Evolutionary conservation across 257 asterid genomes (phyloP), one percentile per base, ranked within the genome.

Genomic region (Nicotiana knightiana): DNA sequence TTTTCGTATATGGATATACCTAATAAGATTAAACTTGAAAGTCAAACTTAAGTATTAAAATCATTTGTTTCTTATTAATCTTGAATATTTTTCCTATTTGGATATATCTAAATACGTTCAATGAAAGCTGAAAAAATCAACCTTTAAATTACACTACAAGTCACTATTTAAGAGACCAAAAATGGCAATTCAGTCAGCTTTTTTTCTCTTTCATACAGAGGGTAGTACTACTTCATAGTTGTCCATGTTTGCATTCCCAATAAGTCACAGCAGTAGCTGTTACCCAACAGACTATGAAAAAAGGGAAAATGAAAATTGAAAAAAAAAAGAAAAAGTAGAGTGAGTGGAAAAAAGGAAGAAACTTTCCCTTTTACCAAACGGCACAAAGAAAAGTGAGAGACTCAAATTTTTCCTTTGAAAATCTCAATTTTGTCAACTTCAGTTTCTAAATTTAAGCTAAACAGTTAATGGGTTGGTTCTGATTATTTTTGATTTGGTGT

Each of bases 331-430:
- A 71, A 53, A 80, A 76, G 79, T 46, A 46, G 39, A 24, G 53
- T 71, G 61, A 43, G 51, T 43, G 51, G 43, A 61, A 77, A 61
- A 80, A 77, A 83, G 79, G 79, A 48, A 80, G 80, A 86, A 83
- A 85, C 91, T 94, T 92, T 83, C 68, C 87, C 87, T 91, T 90
- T 88, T 89, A 91, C 94, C 86, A 89, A 85, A 88, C 89, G 84
- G 81, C 85, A 85, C 81, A 79, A 81, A 86, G 83, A 83, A 88
- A 88, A 89, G 95, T 87, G 92, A 83, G 82, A 89, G 84, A 89
- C 87, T 84, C 79, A 82, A 81, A 84, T 85, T 84, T 86, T 71
- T 83, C 86, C 85, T 81, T 83, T 54, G 88, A 89, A 82, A 85
- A 84, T 92, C 90, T 63, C 78, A 75, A 67, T 64, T 83, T 85